phyloP scores from a whole-genome alignment of 2,329 filamentous ascomycete genomes.

The Sporothrix inflata region DNA sequence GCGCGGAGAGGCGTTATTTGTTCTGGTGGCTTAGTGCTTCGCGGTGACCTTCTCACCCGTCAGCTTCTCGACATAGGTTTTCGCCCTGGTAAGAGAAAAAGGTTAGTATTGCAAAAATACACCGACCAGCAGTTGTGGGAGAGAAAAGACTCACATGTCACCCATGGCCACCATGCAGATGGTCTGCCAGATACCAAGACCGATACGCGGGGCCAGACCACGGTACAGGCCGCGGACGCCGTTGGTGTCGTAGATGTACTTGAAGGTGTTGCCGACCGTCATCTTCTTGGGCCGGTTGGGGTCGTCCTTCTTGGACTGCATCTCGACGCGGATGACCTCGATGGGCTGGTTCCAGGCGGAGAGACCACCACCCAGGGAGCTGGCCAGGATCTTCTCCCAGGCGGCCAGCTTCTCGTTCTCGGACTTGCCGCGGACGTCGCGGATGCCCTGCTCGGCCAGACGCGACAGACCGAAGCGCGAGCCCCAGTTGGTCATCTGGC shows the following conservation, averaged over 20 bases:
- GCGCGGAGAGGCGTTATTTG: neutral
- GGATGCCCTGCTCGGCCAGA: constrained; percentile 87
- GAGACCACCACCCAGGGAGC: constrained; percentile 86
- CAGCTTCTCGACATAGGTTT: constrained; percentile 67
- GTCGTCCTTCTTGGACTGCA: constrained; percentile 99
- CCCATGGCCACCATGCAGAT: constrained; percentile 99
- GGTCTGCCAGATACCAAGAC: constrained; percentile 97
- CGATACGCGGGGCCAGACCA: constrained; percentile 90
- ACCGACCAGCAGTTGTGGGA: constrained; percentile 7
- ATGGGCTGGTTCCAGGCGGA: constrained; percentile 99
- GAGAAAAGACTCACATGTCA: constrained; percentile 76
- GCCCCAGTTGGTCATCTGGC: constrained; percentile 99
- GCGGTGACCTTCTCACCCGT: constrained; percentile 66
- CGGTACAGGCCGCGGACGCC: constrained; percentile 92
- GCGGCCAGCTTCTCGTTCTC: constrained; percentile 76
- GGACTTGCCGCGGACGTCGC: constrained; percentile 75
- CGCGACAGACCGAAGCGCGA: constrained; percentile 92
- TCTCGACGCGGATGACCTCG: constrained; percentile 98
- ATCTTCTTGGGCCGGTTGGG: constrained; percentile 99
- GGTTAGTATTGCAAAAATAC: constrained; percentile 18
- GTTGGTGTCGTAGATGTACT: constrained; percentile 89
- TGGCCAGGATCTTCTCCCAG: constrained; percentile 86
- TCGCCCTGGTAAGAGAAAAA: constrained; percentile 54
- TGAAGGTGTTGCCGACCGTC: constrained; percentile 84
- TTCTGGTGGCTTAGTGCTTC: constrained; percentile 59